Evolutionary conservation across 495 filamentous ascomycete species (phyloP).

Genomic region (Tuber indicum): DNA sequence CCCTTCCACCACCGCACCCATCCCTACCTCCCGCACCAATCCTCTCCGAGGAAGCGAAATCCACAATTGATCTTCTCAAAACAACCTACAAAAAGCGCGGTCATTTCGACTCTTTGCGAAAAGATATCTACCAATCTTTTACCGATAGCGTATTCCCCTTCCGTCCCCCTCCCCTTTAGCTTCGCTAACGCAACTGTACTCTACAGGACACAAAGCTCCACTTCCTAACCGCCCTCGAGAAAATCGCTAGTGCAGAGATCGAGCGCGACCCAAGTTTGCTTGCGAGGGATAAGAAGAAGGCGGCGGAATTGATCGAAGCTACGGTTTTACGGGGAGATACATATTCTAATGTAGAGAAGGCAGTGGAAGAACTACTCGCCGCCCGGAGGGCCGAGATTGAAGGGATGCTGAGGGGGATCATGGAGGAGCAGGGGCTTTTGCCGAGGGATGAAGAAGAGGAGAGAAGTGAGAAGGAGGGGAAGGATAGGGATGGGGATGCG

Average conservation of each 20-base stretch:
- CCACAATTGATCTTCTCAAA: constrained; percentile 27
- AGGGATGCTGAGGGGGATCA: constrained; percentile 27
- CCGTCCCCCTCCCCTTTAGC: constrained; percentile 37
- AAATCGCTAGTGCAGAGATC: constrained; percentile 58
- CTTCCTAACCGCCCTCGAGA: constrained; percentile 52
- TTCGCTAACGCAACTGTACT: constrained; percentile 2
- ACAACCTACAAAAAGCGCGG: constrained; percentile 61
- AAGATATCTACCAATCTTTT: constrained; percentile 59
- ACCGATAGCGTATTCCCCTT: constrained; percentile 47
- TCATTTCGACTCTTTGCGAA: constrained; percentile 61
- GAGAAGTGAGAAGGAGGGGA: not conserved
- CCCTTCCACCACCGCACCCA: constrained; percentile 15
- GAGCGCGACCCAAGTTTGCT: constrained; percentile 60
- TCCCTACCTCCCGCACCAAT: constrained; percentile 16
- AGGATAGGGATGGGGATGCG: constrained; percentile 7
- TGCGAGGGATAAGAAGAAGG: constrained; percentile 58
- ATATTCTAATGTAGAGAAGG: constrained; percentile 55
- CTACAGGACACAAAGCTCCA: constrained; percentile 27
- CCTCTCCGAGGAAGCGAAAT: constrained; percentile 29
- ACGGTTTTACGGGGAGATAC: constrained; percentile 59
- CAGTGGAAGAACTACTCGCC: constrained; percentile 52
- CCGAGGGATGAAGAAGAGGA: constrained; percentile 2
- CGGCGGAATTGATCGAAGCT: constrained; percentile 64
- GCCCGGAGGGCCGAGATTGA: constrained; percentile 33
- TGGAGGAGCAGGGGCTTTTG: constrained; percentile 31